phyloP scores from a whole-genome alignment of 805 yeast genomes.

The Hanseniaspora valbyensis region DNA sequence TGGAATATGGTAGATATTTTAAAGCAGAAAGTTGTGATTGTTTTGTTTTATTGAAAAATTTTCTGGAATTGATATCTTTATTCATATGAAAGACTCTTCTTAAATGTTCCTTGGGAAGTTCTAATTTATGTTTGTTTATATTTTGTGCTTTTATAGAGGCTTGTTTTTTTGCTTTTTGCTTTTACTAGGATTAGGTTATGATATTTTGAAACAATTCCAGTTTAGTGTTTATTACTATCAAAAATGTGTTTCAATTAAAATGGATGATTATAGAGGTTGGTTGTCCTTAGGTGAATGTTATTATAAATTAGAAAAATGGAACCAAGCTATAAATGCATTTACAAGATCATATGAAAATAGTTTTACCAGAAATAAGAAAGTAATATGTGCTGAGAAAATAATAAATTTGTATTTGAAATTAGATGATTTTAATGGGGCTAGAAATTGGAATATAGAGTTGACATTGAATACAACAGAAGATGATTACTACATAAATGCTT shows the following conservation, averaged over 20 bases:
- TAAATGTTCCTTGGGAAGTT: constrained; percentile 89
- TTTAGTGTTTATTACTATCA: constrained; percentile 90
- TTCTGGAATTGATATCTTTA: constrained; percentile 70
- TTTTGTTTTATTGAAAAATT: constrained; percentile 65
- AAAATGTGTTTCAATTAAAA: constrained; percentile 76
- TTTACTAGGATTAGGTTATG: constrained; percentile 25
- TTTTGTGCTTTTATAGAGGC: constrained; percentile 29
- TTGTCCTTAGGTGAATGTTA: constrained; percentile 84
- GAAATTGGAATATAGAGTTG: background rate
- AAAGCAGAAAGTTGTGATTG: constrained; percentile 80
- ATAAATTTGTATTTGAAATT: background rate
- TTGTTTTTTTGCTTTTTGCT: constrained; percentile 12
- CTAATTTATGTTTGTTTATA: constrained; percentile 52
- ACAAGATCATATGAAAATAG: background rate
- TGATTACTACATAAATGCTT: background rate
- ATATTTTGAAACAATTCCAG: constrained; percentile 85
- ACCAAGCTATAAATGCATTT: constrained; percentile 47
- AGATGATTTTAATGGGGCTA: background rate
- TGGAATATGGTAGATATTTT: constrained; percentile 92
- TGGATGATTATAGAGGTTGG: constrained; percentile 91
- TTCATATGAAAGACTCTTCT: constrained; percentile 74
- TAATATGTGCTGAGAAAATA: background rate
- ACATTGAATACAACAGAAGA: background rate
- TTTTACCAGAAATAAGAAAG: constrained; percentile 1
- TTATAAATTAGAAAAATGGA: constrained; percentile 58